A percentile compares a stretch with the other conserved stretches of the same genome.
phyloP scores from a whole-genome alignment of 2,329 filamentous ascomycete species.

The Cercospora citrullina region DNA sequence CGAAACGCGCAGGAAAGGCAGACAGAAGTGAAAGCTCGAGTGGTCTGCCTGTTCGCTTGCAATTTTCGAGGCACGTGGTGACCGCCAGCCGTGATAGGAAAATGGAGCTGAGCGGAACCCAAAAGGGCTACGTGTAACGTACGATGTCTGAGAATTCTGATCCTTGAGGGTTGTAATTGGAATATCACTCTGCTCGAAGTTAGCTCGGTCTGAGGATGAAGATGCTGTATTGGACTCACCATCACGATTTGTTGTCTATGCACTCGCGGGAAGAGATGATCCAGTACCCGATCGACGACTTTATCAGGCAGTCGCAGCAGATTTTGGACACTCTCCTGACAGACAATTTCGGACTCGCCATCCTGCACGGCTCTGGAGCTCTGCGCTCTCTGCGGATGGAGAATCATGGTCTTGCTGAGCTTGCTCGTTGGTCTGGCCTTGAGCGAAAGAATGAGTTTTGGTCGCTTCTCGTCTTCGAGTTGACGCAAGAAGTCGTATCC shows the following conservation, averaged over 20 bases:
- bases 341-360: conserved; percentile 9
- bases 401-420: conserved; percentile 5
- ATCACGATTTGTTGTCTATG: background rate
- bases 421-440: background rate
- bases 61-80: background rate
- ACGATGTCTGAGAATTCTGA: background rate
- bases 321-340: background rate
- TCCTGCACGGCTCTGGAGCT: background rate
- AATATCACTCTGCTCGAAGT: conserved; percentile 2
- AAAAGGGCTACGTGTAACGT: conserved; percentile 11
- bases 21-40: conserved; percentile 4
- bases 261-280: conserved; percentile 9
- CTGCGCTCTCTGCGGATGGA: background rate
- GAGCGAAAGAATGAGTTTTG: conserved; percentile 1
- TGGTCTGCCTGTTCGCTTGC: background rate
- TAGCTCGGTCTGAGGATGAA: background rate
- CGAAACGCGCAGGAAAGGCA: conserved; percentile 10
- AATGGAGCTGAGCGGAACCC: conserved; percentile 9
- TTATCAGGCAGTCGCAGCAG: conserved; percentile 9
- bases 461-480: conserved; percentile 8
- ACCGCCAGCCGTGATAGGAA: conserved; percentile 16
- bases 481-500: conserved; percentile 8
- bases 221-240: background rate
- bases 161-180: background rate
- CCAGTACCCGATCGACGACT: conserved; percentile 12